phyloP scores from a whole-genome alignment of 2,329 filamentous ascomycete species.

The Aspergillus candidus region DNA sequence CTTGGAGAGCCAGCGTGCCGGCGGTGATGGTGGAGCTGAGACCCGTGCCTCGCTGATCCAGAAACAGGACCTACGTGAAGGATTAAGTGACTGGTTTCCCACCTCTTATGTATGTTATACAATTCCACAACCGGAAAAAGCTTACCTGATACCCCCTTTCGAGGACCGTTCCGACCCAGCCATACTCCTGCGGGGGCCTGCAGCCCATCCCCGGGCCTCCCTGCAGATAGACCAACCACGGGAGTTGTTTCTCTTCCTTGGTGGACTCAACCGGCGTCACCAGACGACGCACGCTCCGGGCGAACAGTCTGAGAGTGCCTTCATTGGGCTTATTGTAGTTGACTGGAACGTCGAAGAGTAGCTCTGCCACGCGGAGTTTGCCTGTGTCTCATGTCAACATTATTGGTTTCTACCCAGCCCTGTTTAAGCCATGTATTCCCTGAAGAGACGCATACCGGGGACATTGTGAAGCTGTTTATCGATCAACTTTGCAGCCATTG shows the following conservation, averaged over 20 bases:
- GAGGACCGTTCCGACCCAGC: slow-evolving; percentile 65
- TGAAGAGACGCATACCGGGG: slow-evolving; percentile 24
- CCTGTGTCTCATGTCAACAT: slow-evolving; percentile 44
- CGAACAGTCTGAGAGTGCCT: slow-evolving; percentile 68
- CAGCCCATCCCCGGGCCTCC: slow-evolving; percentile 81
- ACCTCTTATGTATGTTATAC: background rate
- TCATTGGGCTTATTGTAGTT: slow-evolving; percentile 62
- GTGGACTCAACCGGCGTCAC: slow-evolving; percentile 42
- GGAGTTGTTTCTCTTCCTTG: slow-evolving; percentile 46
- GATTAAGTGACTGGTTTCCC: background rate
- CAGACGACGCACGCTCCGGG: slow-evolving; percentile 62
- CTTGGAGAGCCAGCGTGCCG: slow-evolving; percentile 60
- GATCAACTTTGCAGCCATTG: slow-evolving; percentile 35
- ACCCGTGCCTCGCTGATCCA: slow-evolving; percentile 90
- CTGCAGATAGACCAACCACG: slow-evolving; percentile 68
- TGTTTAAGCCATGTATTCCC: background rate
- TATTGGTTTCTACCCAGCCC: background rate
- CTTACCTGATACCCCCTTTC: slow-evolving; percentile 72
- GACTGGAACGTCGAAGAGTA: slow-evolving; percentile 80
- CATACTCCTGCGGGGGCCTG: slow-evolving; percentile 64
- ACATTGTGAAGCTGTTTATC: slow-evolving; percentile 33
- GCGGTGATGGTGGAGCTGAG: slow-evolving; percentile 74
- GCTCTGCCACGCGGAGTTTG: slow-evolving; percentile 68
- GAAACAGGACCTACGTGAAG: slow-evolving; percentile 52
- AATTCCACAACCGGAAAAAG: background rate